These are phyloP conservation scores for Sparassis latifolia DNA, from an alignment of 1,284 basidiomycete species.

Conservation along the genomic window DNA sequence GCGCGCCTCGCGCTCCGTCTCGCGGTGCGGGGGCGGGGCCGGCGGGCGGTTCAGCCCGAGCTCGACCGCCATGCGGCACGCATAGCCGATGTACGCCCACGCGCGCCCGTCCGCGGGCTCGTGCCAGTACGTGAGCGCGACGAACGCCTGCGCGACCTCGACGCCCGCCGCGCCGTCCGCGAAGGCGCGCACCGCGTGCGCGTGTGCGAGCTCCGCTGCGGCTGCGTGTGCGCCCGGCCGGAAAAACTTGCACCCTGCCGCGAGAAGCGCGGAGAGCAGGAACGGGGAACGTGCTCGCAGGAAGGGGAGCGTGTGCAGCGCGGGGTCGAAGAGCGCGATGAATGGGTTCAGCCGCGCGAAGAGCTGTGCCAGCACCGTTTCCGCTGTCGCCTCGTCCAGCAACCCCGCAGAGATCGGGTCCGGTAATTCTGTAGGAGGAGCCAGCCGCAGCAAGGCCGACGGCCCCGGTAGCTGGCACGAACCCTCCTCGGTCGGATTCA, in stretches of 20 bases:
- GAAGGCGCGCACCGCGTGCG: constrained; percentile 67
- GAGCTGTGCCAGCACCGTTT: constrained; percentile 65
- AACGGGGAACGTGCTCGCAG: constrained; percentile 72
- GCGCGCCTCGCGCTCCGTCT: constrained; percentile 54
- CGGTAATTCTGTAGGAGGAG: constrained; percentile 27
- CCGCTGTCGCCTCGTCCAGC: constrained; percentile 60
- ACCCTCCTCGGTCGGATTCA: constrained; percentile 51
- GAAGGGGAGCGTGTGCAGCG: constrained; percentile 66
- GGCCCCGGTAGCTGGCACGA: too few species aligned
- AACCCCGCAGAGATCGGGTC: constrained; percentile 69
- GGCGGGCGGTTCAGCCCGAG: constrained; percentile 67
- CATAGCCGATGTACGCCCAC: constrained; percentile 81
- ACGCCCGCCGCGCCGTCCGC: constrained; percentile 70
- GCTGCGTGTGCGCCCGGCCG: constrained; percentile 58
- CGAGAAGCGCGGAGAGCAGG: constrained; percentile 75
- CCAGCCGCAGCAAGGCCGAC: too few species aligned
- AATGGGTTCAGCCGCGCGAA: constrained; percentile 79
- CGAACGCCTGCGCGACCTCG: constrained; percentile 79
- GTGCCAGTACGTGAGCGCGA: constrained; percentile 82
- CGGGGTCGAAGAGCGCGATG: constrained; percentile 78
- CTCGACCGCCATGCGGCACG: constrained; percentile 82
- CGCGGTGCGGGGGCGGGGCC: constrained; percentile 43
- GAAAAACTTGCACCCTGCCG: constrained; percentile 84
- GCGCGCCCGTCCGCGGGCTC: constrained; percentile 76
- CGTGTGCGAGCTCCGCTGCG: constrained; percentile 63